Conservation (phyloP, 2,329 filamentous ascomycete species). For the Calycina marina region DNA sequence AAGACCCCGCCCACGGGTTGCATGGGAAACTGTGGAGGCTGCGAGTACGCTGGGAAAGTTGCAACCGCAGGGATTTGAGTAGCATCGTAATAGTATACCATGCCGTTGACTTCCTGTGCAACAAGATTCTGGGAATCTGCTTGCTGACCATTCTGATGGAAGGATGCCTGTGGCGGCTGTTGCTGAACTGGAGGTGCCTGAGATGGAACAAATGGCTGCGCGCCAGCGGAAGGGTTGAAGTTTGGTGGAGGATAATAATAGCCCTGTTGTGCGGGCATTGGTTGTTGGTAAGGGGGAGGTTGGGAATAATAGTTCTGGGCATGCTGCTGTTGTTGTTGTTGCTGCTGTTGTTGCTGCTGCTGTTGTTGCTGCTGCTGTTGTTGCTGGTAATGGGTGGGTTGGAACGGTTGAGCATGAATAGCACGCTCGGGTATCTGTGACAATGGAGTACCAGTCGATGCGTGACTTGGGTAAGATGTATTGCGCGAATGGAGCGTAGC, state of each 20-base stretch:
- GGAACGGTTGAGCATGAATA: slow-evolving; percentile 81
- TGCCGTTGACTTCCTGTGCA: slow-evolving; percentile 85
- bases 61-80: slow-evolving; percentile 43
- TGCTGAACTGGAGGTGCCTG: slow-evolving; percentile 22
- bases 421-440: slow-evolving; percentile 88
- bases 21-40: slow-evolving; percentile 38
- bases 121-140: slow-evolving; percentile 37
- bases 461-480: slow-evolving; percentile 54
- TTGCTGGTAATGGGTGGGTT: slow-evolving; percentile 50
- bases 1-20: slow-evolving; percentile 38
- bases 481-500: slow-evolving; percentile 46
- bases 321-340: too few species aligned
- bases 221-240: slow-evolving; percentile 27
- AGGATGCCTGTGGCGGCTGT: slow-evolving; percentile 11
- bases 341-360: slow-evolving; percentile 39
- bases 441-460: slow-evolving; percentile 63
- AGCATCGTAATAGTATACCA: slow-evolving; percentile 87
- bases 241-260: slow-evolving; percentile 53
- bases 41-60: slow-evolving; percentile 30
- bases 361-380: slow-evolving; percentile 41
- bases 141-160: slow-evolving; percentile 13
- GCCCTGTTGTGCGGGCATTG: slow-evolving; percentile 40
- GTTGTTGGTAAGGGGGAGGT: slow-evolving; percentile 29
- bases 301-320: slow-evolving; percentile 39
- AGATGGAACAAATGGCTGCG: slow-evolving; percentile 16